phyloP scores from a whole-genome alignment of 805 yeast genomes.

The Barnettozyma populi region DNA sequence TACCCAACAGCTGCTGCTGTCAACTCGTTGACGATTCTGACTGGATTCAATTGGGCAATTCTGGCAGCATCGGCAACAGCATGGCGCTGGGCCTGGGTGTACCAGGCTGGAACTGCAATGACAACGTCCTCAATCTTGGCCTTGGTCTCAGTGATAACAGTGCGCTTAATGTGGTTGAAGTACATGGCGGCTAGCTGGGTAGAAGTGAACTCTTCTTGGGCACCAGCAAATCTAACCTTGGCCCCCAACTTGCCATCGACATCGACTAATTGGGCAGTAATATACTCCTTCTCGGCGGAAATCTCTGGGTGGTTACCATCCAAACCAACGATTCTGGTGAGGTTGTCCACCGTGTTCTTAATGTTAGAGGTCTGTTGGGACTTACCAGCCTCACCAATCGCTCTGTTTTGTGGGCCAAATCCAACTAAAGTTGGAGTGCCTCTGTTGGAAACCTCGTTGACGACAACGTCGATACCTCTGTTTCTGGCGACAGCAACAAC shows the following conservation, averaged over 20 bases:
- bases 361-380: slow-evolving; percentile 94
- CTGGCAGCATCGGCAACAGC: slow-evolving; percentile 92
- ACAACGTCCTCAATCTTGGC: slow-evolving; percentile 76
- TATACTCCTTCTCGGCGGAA: slow-evolving; percentile 64
- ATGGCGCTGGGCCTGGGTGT: slow-evolving; percentile 93
- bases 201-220: slow-evolving; percentile 72
- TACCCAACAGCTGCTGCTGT: slow-evolving; percentile 99
- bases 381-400: slow-evolving; percentile 93
- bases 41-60: slow-evolving; percentile 97
- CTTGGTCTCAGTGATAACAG: slow-evolving; percentile 77
- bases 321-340: slow-evolving; percentile 89
- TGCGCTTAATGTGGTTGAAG: slow-evolving; percentile 82
- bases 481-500: slow-evolving; percentile 96
- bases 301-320: slow-evolving; percentile 70
- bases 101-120: slow-evolving; percentile 96
- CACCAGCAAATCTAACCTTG: slow-evolving; percentile 79
- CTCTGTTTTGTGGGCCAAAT: slow-evolving; percentile 83
- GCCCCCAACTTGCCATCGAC: slow-evolving; percentile 77
- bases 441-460: slow-evolving; percentile 98
- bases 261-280: slow-evolving; percentile 67
- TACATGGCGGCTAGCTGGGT: slow-evolving; percentile 94
- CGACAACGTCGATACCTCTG: slow-evolving; percentile 97
- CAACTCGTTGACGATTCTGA: slow-evolving; percentile 93
- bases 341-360: slow-evolving; percentile 92
- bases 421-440: slow-evolving; percentile 91